Base-by-base conservation (phyloP, 768 basidiomycete genomes). In the Serpula lacrymans region DNA sequence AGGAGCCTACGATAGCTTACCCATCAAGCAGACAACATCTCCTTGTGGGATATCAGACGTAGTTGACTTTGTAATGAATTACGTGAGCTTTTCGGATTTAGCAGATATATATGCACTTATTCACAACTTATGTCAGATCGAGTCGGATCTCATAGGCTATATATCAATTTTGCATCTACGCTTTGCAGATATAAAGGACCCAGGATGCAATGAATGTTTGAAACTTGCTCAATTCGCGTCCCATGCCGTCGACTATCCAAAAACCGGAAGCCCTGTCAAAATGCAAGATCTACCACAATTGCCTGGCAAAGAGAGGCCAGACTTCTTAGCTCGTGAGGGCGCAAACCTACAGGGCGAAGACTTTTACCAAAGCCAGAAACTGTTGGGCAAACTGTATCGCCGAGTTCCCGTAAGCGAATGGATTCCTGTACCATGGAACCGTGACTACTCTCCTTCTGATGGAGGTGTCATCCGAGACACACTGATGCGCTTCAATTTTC, bases 231-330 rank as follows among this genome's bases (percentile, higher is more conserved):
- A 69, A 44, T 50, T 65, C 1, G 72, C 72, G 5, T 71, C 70
- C 0, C 66, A 70, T 40, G 73, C 73, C 4, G 73, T 75, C 2
- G 73, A 75, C 51, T 75, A 70, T 33, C 65, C 60, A 0, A 75
- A 75, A 40, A 68, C 64, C 4, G 73, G 73, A 4, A 61, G 63
- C 2, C 51, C 72, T 12, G 74, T 74, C 23, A 49, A 41, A 33
- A 62, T 64, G 35, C 42, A 38, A 18, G 44, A 54, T 18, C 47
- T 75, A 2, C 73, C 74, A 2, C 55, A 13, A 44, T 45, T 49
- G 3, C 55, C 52, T 3, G 23, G 27, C 8, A 41, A 45, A 6
- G 45, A 31, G 5, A 65, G 52, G 39, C 74, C 73, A 3, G 73
- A 75, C 43, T 75, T 69, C 49, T 52, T 74, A 3, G 64, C 66